phyloP scores from a whole-genome alignment of 2,329 filamentous ascomycete species.

The Beauveria pseudobassiana region DNA sequence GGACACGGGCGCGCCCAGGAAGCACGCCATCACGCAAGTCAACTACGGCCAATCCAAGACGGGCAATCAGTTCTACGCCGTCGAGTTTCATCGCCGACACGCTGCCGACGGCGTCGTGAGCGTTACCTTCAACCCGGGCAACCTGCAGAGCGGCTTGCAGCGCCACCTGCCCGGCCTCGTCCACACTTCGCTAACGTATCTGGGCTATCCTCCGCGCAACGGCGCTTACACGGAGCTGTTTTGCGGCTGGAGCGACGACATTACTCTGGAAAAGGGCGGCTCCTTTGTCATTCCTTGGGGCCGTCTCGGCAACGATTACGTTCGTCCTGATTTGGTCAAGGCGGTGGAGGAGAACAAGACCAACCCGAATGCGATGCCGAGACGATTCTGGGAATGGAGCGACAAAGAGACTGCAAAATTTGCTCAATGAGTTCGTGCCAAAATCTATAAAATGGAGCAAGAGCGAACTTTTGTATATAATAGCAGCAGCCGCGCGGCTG shows the following conservation, averaged over 20 bases:
- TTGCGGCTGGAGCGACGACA: conserved; percentile 21
- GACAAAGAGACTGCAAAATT: conserved; percentile 21
- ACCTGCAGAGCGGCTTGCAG: conserved; percentile 23
- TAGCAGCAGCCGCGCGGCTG: background rate
- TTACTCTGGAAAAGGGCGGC: conserved; percentile 26
- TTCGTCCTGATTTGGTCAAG: conserved; percentile 20
- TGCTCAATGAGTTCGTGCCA: background rate
- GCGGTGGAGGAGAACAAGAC: conserved; percentile 18
- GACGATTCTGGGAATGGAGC: conserved; percentile 28
- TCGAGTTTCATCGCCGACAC: conserved; percentile 19
- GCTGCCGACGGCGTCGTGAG: conserved; percentile 16
- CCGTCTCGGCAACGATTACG: conserved; percentile 21
- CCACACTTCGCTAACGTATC: conserved; percentile 10
- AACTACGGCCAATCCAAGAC: conserved; percentile 19
- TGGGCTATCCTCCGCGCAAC: conserved; percentile 7
- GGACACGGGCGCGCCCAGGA: background rate
- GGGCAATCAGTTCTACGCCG: conserved; percentile 17
- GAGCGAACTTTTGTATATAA: background rate
- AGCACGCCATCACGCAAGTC: conserved; percentile 10
- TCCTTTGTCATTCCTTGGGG: conserved; percentile 7
- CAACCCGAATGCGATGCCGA: conserved; percentile 23
- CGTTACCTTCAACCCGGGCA: conserved; percentile 26
- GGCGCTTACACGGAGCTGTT: conserved; percentile 12
- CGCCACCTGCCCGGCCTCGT: conserved; percentile 16
- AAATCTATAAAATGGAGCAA: background rate